A percentile compares a stretch with the other conserved stretches of the same genome.
Conservation (phyloP, 352 stramenopile genomes). For the Globisporangium echinulatum region DNA sequence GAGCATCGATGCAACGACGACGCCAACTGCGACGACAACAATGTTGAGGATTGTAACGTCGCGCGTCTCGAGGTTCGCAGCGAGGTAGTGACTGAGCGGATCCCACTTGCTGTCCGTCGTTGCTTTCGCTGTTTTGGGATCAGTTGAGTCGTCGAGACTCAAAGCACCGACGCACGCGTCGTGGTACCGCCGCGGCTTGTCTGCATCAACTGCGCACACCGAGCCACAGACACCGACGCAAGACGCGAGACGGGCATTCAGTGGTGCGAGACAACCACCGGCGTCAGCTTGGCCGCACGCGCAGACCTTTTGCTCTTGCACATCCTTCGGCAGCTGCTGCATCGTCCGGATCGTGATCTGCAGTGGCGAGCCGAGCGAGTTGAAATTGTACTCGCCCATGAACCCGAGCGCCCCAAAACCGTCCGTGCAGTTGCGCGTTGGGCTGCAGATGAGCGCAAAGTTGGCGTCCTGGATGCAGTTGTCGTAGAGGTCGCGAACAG, state of each 20-base stretch:
- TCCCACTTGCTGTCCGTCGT: conserved; percentile 24
- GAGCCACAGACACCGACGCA: conserved; percentile 60
- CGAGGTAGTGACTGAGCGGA: conserved; percentile 34
- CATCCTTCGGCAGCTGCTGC: conserved; percentile 26
- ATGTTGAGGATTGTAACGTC: conserved; percentile 55
- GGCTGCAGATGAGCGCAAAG: conserved; percentile 41
- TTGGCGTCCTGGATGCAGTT: conserved; percentile 52
- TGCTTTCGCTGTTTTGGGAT: conserved; percentile 1
- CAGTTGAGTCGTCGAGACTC: conserved; percentile 11
- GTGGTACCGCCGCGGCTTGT: conserved; percentile 32
- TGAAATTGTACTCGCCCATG: conserved; percentile 65
- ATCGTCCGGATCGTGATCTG: conserved; percentile 73
- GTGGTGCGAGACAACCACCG: conserved; percentile 44
- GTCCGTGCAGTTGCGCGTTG: conserved; percentile 47
- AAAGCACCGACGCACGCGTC: conserved; percentile 27
- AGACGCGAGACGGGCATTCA: conserved; percentile 36
- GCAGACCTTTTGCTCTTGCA: conserved; percentile 47
- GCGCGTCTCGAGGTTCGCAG: conserved; percentile 21
- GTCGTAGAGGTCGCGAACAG: conserved; percentile 66
- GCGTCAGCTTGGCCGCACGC: conserved; percentile 21
- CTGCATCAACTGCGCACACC: conserved; percentile 32
- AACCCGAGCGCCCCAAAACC: conserved; percentile 43
- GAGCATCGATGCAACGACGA: conserved; percentile 26
- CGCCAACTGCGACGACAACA: conserved; percentile 41
- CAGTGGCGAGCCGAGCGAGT: conserved; percentile 48